phyloP scores from a whole-genome alignment of 805 yeast genomes.

The Wickerhamomyces strasburgensis region DNA sequence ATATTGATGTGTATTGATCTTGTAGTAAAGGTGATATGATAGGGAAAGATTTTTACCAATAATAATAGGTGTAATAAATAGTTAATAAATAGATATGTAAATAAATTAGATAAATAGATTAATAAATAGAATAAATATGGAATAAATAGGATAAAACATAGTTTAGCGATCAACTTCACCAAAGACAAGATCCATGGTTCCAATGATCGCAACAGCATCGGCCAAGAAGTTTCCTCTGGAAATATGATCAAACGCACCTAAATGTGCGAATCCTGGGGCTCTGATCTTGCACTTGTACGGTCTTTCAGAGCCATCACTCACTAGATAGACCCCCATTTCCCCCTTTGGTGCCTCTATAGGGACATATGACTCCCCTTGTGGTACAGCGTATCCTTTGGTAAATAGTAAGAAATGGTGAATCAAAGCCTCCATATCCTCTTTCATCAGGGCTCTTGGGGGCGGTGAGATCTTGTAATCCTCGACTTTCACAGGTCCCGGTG shows the following conservation, averaged over 20 bases:
- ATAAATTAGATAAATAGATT: not conserved
- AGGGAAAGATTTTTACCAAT: not conserved
- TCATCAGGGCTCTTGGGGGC: slow-evolving; percentile 78
- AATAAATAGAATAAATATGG: slow-evolving; percentile 9
- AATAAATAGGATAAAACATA: not conserved
- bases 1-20: slow-evolving; percentile 1
- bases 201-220: slow-evolving; percentile 89
- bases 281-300: slow-evolving; percentile 91
- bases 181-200: slow-evolving; percentile 92
- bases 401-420: slow-evolving; percentile 85
- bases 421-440: slow-evolving; percentile 88
- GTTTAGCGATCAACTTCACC: slow-evolving; percentile 88
- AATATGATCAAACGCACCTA: slow-evolving; percentile 83
- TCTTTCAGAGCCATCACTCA: slow-evolving; percentile 84
- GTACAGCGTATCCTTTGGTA: slow-evolving; percentile 86
- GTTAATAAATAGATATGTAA: slow-evolving; percentile 1
- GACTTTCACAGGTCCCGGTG: slow-evolving; percentile 86
- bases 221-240: slow-evolving; percentile 84
- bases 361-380: slow-evolving; percentile 87
- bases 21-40: too few species aligned
- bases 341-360: slow-evolving; percentile 95
- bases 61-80: slow-evolving; percentile 3
- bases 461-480: slow-evolving; percentile 84
- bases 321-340: slow-evolving; percentile 88
- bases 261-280: slow-evolving; percentile 91